Evolutionary conservation across 2,329 filamentous ascomycete genomes (phyloP), one percentile per base, ranked within the genome.

Genomic region (Penicillium italicum): DNA sequence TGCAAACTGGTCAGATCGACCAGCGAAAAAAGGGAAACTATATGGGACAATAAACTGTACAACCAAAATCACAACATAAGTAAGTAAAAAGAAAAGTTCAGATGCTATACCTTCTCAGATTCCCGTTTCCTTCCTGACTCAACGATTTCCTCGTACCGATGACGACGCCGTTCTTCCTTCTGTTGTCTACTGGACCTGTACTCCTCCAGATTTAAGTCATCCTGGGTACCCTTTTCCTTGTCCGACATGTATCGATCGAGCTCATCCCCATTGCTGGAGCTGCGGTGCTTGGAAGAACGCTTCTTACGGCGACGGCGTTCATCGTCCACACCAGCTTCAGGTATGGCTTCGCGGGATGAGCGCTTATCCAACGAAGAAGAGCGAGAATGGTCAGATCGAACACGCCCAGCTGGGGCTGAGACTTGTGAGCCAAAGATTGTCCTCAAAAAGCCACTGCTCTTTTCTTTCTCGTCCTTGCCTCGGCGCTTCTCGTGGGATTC

Each of bases 251-350:
- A 73, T 31, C 81, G 80, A 41, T 68, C 65, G 28, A 66, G 34
- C 14, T 55, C 73, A 20, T 81, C 79, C 26, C 81, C 79, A 50
- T 67, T 69, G 38, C 73, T 76, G 34, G 67, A 70, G 56, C 66
- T 72, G 56, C 65, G 62, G 41, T 74, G 64, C 68, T 75, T 63
- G 52, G 72, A 66, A 65, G 73, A 63, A 68, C 72, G 77, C 64
- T 79, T 78, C 60, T 75, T 74, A 57, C 75, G 77, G 41, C 74
- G 76, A 56, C 73, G 77, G 52, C 76, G 76, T 28, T 69, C 65
- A 14, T 71, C 69, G 18, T 77, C 76, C 31, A 64, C 56, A 53
- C 66, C 71, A 48, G 65, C 62, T 58, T 76, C 73, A 11, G 74
- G 75, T 52, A 71, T 66, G 10, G 67, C 65, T 41, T 74, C 71